Evolutionary conservation across 306 rosid species (phyloP).

Genomic region (Vigna hirtella): DNA sequence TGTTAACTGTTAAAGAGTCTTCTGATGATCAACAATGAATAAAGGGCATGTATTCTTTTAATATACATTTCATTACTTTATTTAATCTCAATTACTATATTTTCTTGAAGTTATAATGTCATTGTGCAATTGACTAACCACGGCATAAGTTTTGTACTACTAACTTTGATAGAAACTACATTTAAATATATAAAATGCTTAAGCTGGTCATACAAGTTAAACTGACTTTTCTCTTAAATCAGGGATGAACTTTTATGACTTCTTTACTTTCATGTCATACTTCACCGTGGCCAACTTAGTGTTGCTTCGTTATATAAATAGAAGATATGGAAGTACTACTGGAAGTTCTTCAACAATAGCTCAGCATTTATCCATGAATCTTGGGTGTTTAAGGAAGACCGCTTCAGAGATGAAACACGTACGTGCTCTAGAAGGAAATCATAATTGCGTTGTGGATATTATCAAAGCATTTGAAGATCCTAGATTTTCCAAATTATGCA

Average conservation of each 20-base stretch:
- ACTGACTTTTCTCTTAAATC: conserved; percentile 51
- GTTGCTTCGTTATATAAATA: conserved; percentile 51
- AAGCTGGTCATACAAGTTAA: conserved; percentile 9
- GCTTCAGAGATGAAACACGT: conserved; percentile 56
- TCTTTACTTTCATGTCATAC: conserved; percentile 65
- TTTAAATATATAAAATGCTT: conserved; percentile 19
- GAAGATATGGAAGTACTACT: conserved; percentile 40
- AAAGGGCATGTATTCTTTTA: background rate
- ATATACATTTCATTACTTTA: conserved; percentile 17
- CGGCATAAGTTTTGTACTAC: background rate
- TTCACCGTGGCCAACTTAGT: conserved; percentile 66
- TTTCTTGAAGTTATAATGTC: background rate
- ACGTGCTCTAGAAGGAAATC: conserved; percentile 63
- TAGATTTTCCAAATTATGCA: conserved; percentile 58
- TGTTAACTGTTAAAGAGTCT: conserved; percentile 8
- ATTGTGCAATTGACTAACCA: conserved; percentile 1
- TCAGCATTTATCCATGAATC: conserved; percentile 68
- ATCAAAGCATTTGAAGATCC: conserved; percentile 57
- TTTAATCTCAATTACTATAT: background rate
- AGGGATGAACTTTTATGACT: conserved; percentile 89
- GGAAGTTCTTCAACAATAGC: conserved; percentile 45
- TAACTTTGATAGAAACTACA: conserved; percentile 29
- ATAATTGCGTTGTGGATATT: conserved; percentile 56
- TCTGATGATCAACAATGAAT: conserved; percentile 13
- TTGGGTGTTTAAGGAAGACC: conserved; percentile 53